Evolutionary conservation across 2,329 filamentous ascomycete genomes (phyloP).

Genomic region (Phialophora macrospora): DNA sequence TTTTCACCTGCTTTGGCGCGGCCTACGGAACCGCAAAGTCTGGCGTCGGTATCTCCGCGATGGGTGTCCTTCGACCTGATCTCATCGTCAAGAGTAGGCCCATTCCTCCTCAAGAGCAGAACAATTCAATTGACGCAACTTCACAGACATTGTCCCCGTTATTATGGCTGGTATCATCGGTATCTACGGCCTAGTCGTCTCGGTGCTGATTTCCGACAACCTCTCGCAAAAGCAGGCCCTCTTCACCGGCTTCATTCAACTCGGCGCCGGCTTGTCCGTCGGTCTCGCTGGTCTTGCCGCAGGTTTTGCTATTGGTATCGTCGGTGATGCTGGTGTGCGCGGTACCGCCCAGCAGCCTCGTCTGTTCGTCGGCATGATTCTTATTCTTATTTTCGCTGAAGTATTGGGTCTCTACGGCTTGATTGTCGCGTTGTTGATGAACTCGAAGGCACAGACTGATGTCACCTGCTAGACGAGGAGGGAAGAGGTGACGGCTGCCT

Average conservation of each 20-base stretch:
- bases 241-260: constrained; percentile 83
- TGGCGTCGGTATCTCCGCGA: constrained; percentile 96
- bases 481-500: constrained; percentile 31
- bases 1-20: constrained; percentile 95
- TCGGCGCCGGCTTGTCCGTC: constrained; percentile 80
- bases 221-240: constrained; percentile 73
- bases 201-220: constrained; percentile 81
- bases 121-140: constrained; percentile 11
- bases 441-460: constrained; percentile 80
- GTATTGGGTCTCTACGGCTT: constrained; percentile 98
- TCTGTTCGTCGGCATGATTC: constrained; percentile 86
- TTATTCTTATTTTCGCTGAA: constrained; percentile 99
- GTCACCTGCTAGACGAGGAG: constrained; percentile 60
- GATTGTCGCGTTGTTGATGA: constrained; percentile 99
- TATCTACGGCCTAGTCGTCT: constrained; percentile 93
- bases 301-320: constrained; percentile 83
- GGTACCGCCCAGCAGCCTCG: constrained; percentile 59
- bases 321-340: constrained; percentile 63
- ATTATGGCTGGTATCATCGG: constrained; percentile 99
- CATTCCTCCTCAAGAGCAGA: constrained; percentile 1
- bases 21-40: constrained; percentile 99
- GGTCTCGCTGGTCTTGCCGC: constrained; percentile 82
- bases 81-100: constrained; percentile 97
- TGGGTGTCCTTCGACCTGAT: constrained; percentile 97
- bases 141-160: constrained; percentile 35